phyloP scores from a whole-genome alignment of 2,329 filamentous ascomycete genomes.

The Colletotrichum aenigma region DNA sequence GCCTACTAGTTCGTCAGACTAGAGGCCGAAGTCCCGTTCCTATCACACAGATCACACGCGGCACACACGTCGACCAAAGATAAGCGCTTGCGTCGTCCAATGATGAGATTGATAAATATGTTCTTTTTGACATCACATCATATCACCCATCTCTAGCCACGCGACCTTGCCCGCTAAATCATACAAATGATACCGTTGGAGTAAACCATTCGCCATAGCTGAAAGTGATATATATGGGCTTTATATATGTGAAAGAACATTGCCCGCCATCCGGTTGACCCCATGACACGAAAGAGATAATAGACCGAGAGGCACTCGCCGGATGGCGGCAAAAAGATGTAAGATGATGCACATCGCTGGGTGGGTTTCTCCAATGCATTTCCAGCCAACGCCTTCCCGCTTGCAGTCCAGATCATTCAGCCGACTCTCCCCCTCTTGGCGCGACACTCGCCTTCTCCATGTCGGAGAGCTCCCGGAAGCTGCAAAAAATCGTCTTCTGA shows the following conservation, averaged over 20 bases:
- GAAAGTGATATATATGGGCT: constrained; percentile 11
- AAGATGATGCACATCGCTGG: constrained; percentile 19
- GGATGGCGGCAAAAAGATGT: constrained; percentile 9
- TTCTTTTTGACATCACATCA: background rate
- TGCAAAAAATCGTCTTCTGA: background rate
- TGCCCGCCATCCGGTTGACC: background rate
- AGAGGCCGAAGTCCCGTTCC: background rate
- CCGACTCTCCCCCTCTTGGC: background rate
- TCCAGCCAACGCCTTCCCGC: constrained; percentile 19
- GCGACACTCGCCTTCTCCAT: background rate
- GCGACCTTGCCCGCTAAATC: background rate
- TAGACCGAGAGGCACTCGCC: background rate
- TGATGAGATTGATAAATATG: background rate
- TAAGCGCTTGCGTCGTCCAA: background rate
- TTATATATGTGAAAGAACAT: constrained; percentile 15
- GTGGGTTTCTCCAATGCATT: constrained; percentile 2
- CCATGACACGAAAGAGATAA: background rate
- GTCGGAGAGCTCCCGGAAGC: background rate
- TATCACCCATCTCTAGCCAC: background rate
- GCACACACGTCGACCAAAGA: background rate
- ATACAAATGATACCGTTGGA: background rate
- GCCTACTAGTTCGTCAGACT: background rate
- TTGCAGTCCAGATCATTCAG: background rate
- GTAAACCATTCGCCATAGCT: background rate
- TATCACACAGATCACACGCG: background rate